phyloP scores from a whole-genome alignment of 805 yeast species.

The Ogataea degrootiae region DNA sequence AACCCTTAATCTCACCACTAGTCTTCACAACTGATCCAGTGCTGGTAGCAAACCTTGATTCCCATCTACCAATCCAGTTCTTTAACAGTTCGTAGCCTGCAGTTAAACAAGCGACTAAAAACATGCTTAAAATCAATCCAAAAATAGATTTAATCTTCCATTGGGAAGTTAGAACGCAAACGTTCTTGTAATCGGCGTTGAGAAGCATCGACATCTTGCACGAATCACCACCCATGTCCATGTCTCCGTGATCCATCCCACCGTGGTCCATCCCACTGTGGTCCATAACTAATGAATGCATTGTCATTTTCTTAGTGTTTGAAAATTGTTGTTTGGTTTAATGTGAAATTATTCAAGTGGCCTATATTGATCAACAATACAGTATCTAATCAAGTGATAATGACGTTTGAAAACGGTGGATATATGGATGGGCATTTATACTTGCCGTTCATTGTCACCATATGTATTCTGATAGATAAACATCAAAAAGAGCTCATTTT shows the following conservation, averaged over 20 bases:
- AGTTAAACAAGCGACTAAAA: slow-evolving; percentile 29
- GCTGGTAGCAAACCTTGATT: slow-evolving; percentile 9
- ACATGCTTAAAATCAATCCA: slow-evolving; percentile 31
- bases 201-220: slow-evolving; percentile 37
- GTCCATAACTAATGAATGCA: slow-evolving; percentile 11
- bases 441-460: too few relatives aligned
- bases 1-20: slow-evolving; percentile 12
- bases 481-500: too few relatives aligned
- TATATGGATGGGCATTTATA: too few relatives aligned
- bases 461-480: too few relatives aligned
- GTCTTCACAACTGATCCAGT: slow-evolving; percentile 1
- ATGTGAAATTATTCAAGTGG: background rate
- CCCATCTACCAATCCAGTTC: slow-evolving; percentile 21
- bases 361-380: too few relatives aligned
- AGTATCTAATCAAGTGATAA: too few relatives aligned
- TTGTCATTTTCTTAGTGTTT: background rate
- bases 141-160: slow-evolving; percentile 35
- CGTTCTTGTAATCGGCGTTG: slow-evolving; percentile 39
- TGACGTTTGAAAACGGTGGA: too few relatives aligned
- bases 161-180: slow-evolving; percentile 36
- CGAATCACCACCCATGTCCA: slow-evolving; percentile 12
- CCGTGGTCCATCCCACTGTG: slow-evolving; percentile 12
- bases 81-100: slow-evolving; percentile 36
- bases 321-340: background rate
- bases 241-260: slow-evolving; percentile 16